A percentile compares a stretch with the other conserved stretches of the same genome.
Evolutionary conservation across 2,329 filamentous ascomycete species (phyloP).

Genomic region (Fusarium neocosmosporiellum): DNA sequence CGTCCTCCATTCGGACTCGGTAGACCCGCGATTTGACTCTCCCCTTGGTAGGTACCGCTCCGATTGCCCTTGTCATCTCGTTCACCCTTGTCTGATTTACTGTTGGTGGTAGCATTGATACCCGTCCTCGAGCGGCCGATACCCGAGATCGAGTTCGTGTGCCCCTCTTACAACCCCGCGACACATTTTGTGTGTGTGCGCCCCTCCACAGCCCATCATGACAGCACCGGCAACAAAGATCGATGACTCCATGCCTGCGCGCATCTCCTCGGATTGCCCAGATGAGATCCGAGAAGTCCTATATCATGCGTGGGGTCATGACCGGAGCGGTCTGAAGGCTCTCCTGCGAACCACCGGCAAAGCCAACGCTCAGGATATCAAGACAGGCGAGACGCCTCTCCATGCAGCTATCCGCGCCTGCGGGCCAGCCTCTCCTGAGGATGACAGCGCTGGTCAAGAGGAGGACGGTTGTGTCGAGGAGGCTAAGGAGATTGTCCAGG

Average conservation of each 20-base stretch:
- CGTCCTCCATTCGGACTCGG: background rate
- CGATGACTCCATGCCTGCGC: constrained; percentile 63
- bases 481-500: constrained; percentile 74
- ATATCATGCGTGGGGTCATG: constrained; percentile 66
- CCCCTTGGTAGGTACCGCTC: background rate
- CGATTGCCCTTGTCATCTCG: background rate
- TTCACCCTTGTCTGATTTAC: constrained; percentile 15
- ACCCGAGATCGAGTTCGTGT: constrained; percentile 13
- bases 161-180: constrained; percentile 31
- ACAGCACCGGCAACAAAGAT: constrained; percentile 45
- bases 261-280: constrained; percentile 66
- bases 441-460: constrained; percentile 47
- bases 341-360: constrained; percentile 72
- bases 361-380: constrained; percentile 83
- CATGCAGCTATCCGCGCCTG: constrained; percentile 90
- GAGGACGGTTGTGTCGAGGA: constrained; percentile 63
- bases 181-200: constrained; percentile 16
- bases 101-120: background rate
- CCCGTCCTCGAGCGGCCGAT: background rate
- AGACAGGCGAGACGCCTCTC: constrained; percentile 87
- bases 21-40: constrained; percentile 3
- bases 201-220: constrained; percentile 41
- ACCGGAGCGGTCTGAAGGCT: constrained; percentile 74
- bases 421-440: constrained; percentile 53
- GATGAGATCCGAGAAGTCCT: constrained; percentile 63